These are phyloP conservation scores for Bryopsis sp. DNA, from an alignment of 139 green algal genomes.

Conservation along the genomic window DNA sequence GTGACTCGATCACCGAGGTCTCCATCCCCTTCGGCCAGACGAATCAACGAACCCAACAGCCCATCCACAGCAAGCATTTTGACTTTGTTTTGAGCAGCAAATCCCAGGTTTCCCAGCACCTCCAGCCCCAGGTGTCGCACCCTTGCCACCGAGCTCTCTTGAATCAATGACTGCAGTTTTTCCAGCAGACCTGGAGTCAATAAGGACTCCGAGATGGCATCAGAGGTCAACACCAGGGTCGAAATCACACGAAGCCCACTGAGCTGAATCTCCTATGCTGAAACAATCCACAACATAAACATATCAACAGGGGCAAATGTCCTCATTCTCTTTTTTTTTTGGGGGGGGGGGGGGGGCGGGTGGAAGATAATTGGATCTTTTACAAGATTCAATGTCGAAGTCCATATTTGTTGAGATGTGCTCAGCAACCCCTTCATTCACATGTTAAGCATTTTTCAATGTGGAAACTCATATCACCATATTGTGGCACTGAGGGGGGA, in stretches of 20 bases:
- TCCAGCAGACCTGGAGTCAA: neutral
- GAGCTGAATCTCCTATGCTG: neutral
- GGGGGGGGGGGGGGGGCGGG: too few relatives aligned
- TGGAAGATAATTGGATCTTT: too few relatives aligned
- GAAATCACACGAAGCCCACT: neutral
- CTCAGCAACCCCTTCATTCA: too few relatives aligned
- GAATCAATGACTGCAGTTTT: conserved; percentile 6
- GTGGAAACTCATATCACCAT: too few relatives aligned
- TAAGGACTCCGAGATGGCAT: neutral
- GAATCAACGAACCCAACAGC: neutral
- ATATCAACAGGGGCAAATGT: too few relatives aligned
- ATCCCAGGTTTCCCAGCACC: conserved; percentile 19
- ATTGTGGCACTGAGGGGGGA: too few relatives aligned
- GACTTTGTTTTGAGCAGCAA: conserved; percentile 11
- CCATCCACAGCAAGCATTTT: neutral
- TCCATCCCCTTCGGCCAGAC: neutral
- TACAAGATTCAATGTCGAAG: too few relatives aligned
- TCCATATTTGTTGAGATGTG: too few relatives aligned
- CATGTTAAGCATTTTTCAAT: too few relatives aligned
- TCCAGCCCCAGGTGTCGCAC: conserved; percentile 16
- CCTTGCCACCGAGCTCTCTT: neutral
- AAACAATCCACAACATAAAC: too few relatives aligned
- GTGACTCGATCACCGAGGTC: neutral
- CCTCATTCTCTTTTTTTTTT: too few relatives aligned
- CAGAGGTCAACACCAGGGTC: conserved; percentile 2